Base-by-base conservation (phyloP, 2,329 filamentous ascomycete genomes). In the Alternaria triticimaculans region DNA sequence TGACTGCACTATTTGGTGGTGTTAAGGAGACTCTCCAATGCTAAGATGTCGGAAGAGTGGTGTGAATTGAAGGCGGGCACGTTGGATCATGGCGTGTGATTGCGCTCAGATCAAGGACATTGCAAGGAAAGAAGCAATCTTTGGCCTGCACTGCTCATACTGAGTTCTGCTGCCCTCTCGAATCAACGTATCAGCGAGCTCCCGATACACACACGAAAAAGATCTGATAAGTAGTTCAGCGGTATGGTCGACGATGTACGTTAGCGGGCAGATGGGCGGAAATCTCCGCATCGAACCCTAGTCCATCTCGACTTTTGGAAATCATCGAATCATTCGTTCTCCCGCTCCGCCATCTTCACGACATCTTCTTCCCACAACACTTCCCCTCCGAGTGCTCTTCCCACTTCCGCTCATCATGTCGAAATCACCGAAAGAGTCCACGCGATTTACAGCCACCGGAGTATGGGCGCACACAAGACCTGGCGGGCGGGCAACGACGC, bases 371-470 rank as follows among this genome's bases (percentile, higher is more conserved):
- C 53, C 62, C 60, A 49, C 60, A 7, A 63, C 43, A 46, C 55
- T 48, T 61, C 54, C 21, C 41, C 45, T 26, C 44, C 55, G 48
- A 60, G 58, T 26, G 43, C 53, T 37, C 54, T 49, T 30, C 23
- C 59, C 62, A 41, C 23, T 30, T n/a, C 60, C 62, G 41, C 25
- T 44, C 62, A 79, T 23, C 48, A 84, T 84, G 83, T 86, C 90
- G 64, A 90, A 91, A 77, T 92, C 88, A 82, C 89, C 92, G 78
- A 88, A 88, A 73, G 92, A 94, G 79, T 92, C 92, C 70, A 96
- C 92, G 74, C 90, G 92, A 77, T 96, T 92, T 81, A 92, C 90
- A 15, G 83, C 89, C 25, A 91, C 88, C 18, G 88, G 86, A 64
- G 89, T 89, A 37, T 91, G 93, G 81, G 92, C 91, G 72, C 86